phyloP scores from a whole-genome alignment of 345 rosid genomes.

The Clarkia xantiana region DNA sequence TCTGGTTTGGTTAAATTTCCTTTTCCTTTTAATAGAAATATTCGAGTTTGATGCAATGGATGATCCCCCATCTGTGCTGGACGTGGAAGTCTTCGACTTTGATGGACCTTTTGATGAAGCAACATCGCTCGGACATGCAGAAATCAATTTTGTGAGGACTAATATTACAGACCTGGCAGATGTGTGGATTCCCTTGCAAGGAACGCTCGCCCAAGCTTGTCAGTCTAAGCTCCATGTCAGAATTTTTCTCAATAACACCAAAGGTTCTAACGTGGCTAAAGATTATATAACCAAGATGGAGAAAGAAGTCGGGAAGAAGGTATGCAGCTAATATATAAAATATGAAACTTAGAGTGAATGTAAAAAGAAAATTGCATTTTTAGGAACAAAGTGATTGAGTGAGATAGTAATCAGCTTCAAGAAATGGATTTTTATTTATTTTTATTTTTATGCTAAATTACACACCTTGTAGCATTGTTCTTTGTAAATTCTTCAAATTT shows the following conservation, averaged over 20 bases:
- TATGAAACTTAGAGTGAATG: no score
- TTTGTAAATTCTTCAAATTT: no score
- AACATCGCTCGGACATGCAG: slow-evolving; percentile 68
- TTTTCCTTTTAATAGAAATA: slow-evolving; percentile 45
- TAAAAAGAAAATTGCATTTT: no score
- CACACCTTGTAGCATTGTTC: no score
- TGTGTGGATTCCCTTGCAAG: slow-evolving; percentile 77
- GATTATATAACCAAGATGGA: slow-evolving; percentile 93
- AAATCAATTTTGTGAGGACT: slow-evolving; percentile 75
- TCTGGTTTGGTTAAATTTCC: not conserved
- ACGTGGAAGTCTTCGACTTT: slow-evolving; percentile 81
- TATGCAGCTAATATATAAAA: not conserved
- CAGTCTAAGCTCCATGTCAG: slow-evolving; percentile 88
- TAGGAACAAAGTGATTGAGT: no score
- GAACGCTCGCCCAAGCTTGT: slow-evolving; percentile 83
- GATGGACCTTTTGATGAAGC: slow-evolving; percentile 93
- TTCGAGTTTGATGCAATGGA: slow-evolving; percentile 97
- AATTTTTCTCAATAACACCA: slow-evolving; percentile 78
- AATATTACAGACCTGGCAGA: slow-evolving; percentile 82
- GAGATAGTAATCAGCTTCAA: no score
- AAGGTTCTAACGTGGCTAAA: slow-evolving; percentile 66
- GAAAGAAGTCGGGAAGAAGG: slow-evolving; percentile 98
- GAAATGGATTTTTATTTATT: no score
- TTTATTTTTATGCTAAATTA: no score
- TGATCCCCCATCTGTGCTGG: slow-evolving; percentile 90